phyloP scores from a whole-genome alignment of 176 grass and related monocot genomes.

The Oryza brachyantha region DNA sequence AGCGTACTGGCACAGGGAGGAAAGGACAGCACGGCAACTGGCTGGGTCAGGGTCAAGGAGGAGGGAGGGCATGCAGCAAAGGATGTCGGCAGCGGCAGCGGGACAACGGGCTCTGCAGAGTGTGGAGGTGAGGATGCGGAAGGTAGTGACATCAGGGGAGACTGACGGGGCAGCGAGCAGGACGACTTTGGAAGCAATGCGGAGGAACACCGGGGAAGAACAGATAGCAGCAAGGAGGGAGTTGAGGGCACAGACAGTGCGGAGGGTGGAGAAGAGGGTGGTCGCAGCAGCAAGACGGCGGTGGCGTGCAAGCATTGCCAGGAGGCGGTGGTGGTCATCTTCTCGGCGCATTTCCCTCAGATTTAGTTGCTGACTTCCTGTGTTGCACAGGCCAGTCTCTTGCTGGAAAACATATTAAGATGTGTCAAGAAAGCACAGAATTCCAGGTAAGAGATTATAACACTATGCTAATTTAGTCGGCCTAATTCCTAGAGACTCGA shows the following conservation, averaged over 20 bases:
- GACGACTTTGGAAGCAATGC: constrained; percentile 5
- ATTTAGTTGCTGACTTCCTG: neutral
- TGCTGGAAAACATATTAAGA: constrained; percentile 52
- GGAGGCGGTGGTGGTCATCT: constrained; percentile 3
- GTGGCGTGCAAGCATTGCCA: constrained; percentile 25
- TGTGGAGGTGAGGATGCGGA: constrained; percentile 36
- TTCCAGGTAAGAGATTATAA: neutral
- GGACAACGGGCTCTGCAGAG: constrained; percentile 24
- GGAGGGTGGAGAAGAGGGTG: constrained; percentile 14
- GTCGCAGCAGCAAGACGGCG: constrained; percentile 19
- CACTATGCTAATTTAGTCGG: constrained; percentile 9
- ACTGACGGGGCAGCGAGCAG: constrained; percentile 27
- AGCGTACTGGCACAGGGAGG: constrained; percentile 17
- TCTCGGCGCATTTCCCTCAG: neutral
- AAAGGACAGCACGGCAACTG: constrained; percentile 22
- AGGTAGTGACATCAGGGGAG: constrained; percentile 10
- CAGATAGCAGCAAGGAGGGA: constrained; percentile 23
- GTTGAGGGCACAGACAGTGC: constrained; percentile 26
- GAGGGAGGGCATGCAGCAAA: constrained; percentile 41
- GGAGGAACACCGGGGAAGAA: neutral
- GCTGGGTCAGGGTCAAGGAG: constrained; percentile 21
- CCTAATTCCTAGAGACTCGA: neutral
- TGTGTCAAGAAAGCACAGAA: neutral
- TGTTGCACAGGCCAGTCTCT: constrained; percentile 73
- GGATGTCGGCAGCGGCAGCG: constrained; percentile 6